Conservation (phyloP, 305 asterid species). For the Plantago rigida region DNA sequence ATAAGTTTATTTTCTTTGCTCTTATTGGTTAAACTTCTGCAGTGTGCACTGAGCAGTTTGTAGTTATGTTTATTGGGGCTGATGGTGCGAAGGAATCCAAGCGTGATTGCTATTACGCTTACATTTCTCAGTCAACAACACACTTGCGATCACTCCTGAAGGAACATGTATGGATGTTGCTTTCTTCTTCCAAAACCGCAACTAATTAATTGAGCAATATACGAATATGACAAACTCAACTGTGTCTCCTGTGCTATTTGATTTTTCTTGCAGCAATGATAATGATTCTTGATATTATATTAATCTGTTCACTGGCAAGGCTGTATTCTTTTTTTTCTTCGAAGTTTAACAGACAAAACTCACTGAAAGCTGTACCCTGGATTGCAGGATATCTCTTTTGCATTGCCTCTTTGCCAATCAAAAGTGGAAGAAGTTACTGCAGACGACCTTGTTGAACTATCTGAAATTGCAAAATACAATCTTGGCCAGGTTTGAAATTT, state of each 20-base stretch:
- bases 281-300: slow-evolving; percentile 1
- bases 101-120: slow-evolving; percentile 49
- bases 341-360: not conserved
- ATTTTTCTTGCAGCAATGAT: slow-evolving; percentile 9
- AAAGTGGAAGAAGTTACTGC: slow-evolving; percentile 68
- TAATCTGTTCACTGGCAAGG: slow-evolving; percentile 11
- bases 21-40: slow-evolving; percentile 33
- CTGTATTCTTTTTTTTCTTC: slow-evolving; percentile 17
- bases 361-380: slow-evolving; percentile 20
- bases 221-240: not conserved
- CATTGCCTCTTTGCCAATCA: slow-evolving; percentile 82
- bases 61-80: slow-evolving; percentile 64
- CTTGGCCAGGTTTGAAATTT: slow-evolving; percentile 57
- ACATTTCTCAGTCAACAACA: slow-evolving; percentile 84
- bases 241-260: slow-evolving; percentile 13
- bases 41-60: slow-evolving; percentile 78
- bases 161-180: slow-evolving; percentile 56
- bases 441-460: slow-evolving; percentile 76
- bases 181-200: slow-evolving; percentile 14
- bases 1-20: not conserved
- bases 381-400: slow-evolving; percentile 62
- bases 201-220: not conserved
- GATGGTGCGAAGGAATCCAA: slow-evolving; percentile 39
- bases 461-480: slow-evolving; percentile 65
- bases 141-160: slow-evolving; percentile 69